Conservation (phyloP, 345 rosid species). For the Brassica cretica region DNA sequence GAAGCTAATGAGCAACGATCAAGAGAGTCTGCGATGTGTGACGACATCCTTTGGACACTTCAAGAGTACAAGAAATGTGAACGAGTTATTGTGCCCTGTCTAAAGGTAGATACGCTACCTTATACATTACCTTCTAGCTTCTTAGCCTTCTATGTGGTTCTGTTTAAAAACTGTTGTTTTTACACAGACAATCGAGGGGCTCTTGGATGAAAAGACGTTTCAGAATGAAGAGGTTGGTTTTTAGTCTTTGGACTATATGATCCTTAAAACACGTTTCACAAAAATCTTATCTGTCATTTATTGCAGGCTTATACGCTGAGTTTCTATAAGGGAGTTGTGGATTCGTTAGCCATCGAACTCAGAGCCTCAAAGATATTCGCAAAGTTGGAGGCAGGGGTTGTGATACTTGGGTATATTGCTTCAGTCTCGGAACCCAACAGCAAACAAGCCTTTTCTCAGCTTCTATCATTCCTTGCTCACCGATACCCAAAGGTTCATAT, state of each 20-base stretch:
- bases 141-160: neutral
- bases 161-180: slow-evolving; percentile 13
- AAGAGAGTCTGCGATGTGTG: slow-evolving; percentile 51
- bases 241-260: neutral
- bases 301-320: slow-evolving; percentile 54
- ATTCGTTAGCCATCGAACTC: slow-evolving; percentile 68
- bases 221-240: slow-evolving; percentile 75
- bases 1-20: slow-evolving; percentile 45
- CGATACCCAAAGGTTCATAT: slow-evolving; percentile 72
- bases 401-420: slow-evolving; percentile 74
- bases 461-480: slow-evolving; percentile 68
- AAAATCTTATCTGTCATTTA: slow-evolving; percentile 5
- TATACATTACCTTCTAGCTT: neutral
- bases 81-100: slow-evolving; percentile 77
- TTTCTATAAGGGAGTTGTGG: slow-evolving; percentile 63
- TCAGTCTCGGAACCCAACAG: slow-evolving; percentile 58
- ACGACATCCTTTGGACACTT: slow-evolving; percentile 81
- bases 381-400: slow-evolving; percentile 69
- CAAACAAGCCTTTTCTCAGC: slow-evolving; percentile 59
- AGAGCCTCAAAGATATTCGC: slow-evolving; percentile 73
- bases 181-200: slow-evolving; percentile 75
- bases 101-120: slow-evolving; percentile 57
- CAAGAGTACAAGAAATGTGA: slow-evolving; percentile 71
- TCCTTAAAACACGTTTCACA: neutral
- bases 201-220: slow-evolving; percentile 64